A percentile compares a stretch with the other conserved stretches of the same genome.
phyloP scores from a whole-genome alignment of 1,284 basidiomycete species.

The Cronartium ribicola region DNA sequence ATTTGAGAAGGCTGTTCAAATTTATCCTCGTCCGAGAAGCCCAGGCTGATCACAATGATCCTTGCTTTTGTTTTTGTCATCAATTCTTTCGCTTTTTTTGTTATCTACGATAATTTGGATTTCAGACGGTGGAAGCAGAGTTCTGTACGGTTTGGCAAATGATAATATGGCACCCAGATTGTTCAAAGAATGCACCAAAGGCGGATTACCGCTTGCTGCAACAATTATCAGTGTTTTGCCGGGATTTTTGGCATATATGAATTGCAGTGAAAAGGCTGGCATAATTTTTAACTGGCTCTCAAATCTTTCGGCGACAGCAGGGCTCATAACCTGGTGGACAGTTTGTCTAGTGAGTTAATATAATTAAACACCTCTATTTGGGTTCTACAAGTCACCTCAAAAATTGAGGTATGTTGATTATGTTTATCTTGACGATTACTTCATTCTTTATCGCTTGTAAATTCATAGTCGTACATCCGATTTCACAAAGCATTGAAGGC shows the following conservation, averaged over 20 bases:
- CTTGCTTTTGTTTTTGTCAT: not conserved
- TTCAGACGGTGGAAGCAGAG: slow-evolving; percentile 44
- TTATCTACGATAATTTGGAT: no score
- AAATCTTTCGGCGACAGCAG: slow-evolving; percentile 55
- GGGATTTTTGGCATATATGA: slow-evolving; percentile 68
- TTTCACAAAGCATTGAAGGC: slow-evolving; percentile 64
- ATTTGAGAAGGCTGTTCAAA: not conserved
- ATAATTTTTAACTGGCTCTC: slow-evolving; percentile 74
- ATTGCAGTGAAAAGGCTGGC: slow-evolving; percentile 58
- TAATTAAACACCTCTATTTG: not conserved
- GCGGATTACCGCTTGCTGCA: slow-evolving; percentile 71
- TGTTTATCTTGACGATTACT: no score
- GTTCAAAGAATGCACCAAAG: slow-evolving; percentile 64
- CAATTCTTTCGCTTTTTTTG: not conserved
- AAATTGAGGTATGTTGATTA: no score
- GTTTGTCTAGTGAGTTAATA: slow-evolving; percentile 44
- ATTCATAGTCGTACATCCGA: slow-evolving; percentile 60
- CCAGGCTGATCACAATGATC: not conserved
- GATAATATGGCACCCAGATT: slow-evolving; percentile 71
- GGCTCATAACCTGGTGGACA: slow-evolving; percentile 43
- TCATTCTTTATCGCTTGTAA: no score
- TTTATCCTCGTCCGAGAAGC: not conserved
- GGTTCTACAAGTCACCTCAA: no score
- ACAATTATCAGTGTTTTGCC: slow-evolving; percentile 59
- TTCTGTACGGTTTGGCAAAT: slow-evolving; percentile 65